Conservation (phyloP, 139 green algal species). For the Chlorella sp. region DNA sequence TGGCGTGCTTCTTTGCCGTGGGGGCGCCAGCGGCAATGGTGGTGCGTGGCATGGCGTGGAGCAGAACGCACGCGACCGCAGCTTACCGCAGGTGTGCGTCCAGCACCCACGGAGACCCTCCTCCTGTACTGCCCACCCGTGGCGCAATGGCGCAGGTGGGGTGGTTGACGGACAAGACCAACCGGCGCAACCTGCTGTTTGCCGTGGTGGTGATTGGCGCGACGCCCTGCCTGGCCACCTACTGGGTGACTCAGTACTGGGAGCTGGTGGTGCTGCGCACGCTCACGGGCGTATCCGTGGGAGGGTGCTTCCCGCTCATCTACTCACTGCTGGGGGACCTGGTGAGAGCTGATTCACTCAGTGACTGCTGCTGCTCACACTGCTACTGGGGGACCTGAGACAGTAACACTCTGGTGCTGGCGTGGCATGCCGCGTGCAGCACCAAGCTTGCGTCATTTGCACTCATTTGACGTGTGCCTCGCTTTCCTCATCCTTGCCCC, state of each 20-base stretch:
- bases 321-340: conserved; percentile 75
- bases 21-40: conserved; percentile 71
- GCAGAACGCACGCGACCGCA: too few relatives aligned
- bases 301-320: conserved; percentile 73
- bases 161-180: conserved; percentile 56
- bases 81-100: too few relatives aligned
- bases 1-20: conserved; percentile 75
- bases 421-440: too few relatives aligned
- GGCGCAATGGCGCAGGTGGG: conserved; percentile 41
- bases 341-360: too few relatives aligned
- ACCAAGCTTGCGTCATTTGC: too few relatives aligned
- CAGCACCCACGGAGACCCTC: too few relatives aligned
- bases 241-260: conserved; percentile 65
- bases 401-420: too few relatives aligned
- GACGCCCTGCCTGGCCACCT: conserved; percentile 65
- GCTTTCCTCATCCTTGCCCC: too few relatives aligned
- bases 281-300: conserved; percentile 77
- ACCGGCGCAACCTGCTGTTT: conserved; percentile 64
- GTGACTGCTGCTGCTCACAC: too few relatives aligned
- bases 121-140: too few relatives aligned
- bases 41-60: conserved; percentile 26
- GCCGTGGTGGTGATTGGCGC: conserved; percentile 65
- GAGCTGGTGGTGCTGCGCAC: conserved; percentile 75
- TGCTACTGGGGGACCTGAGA: too few relatives aligned
- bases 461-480: too few relatives aligned